Evolutionary conservation across 164 flowering plant genomes (phyloP).

Genomic region (Berberis vulgaris): DNA sequence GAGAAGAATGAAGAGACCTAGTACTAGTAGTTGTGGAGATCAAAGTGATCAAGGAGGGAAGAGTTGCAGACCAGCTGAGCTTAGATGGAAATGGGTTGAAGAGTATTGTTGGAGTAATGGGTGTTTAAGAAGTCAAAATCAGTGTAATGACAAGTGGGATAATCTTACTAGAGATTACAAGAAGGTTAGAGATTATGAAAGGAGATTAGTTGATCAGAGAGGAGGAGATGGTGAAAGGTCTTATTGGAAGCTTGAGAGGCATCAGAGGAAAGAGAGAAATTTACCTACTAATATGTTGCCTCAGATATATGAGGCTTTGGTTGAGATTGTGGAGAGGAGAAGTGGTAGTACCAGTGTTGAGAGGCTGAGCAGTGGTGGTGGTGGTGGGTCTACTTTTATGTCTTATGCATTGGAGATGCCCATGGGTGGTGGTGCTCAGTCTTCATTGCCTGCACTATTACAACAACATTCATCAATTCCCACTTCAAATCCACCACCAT

Average conservation of each 20-base stretch:
- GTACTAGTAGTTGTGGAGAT: constrained; percentile 11
- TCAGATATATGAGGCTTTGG: constrained; percentile 57
- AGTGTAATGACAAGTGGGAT: constrained; percentile 91
- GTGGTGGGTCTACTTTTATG: constrained; percentile 9
- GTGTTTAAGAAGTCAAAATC: constrained; percentile 74
- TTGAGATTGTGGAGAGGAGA: constrained; percentile 61
- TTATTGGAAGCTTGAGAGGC: constrained; percentile 71
- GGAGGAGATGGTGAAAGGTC: constrained; percentile 19
- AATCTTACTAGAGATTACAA: constrained; percentile 86
- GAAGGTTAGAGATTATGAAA: constrained; percentile 69
- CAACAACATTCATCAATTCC: constrained; percentile 21
- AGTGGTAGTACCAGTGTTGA: constrained; percentile 3
- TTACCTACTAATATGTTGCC: constrained; percentile 67
- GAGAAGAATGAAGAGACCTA: constrained; percentile 45
- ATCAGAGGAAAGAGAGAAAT: constrained; percentile 53
- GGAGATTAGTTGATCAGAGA: constrained; percentile 19
- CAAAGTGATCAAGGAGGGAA: constrained; percentile 14
- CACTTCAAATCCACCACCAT: constrained; percentile 9
- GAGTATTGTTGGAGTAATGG: constrained; percentile 76
- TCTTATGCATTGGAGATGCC: constrained; percentile 13
- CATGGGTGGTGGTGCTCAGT: constrained; percentile 3
- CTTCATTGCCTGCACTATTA: constrained; percentile 16
- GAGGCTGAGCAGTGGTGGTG: constrained; percentile 6
- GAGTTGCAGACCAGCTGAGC: constrained; percentile 41
- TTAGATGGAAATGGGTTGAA: constrained; percentile 85